phyloP scores from a whole-genome alignment of 148 eudicot species.

The Mesembryanthemum crystallinum region DNA sequence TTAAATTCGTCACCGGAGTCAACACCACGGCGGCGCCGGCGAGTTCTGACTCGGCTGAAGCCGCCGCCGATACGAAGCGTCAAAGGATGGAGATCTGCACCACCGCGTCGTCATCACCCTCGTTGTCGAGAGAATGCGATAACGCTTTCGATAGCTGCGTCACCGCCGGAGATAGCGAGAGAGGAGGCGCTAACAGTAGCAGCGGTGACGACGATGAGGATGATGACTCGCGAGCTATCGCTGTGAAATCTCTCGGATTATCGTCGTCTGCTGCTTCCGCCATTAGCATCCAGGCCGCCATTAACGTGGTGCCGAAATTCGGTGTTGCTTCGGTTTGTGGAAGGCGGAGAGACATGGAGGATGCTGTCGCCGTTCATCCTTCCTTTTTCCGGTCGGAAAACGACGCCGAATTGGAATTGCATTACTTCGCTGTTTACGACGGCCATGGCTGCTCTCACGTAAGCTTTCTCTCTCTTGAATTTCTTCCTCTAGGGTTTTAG shows the following conservation, averaged over 20 bases:
- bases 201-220: background rate
- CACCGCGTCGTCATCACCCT: slow-evolving; percentile 13
- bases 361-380: slow-evolving; percentile 65
- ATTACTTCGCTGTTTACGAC: slow-evolving; percentile 76
- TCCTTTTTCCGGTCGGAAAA: slow-evolving; percentile 31
- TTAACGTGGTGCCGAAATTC: slow-evolving; percentile 42
- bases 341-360: slow-evolving; percentile 74
- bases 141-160: slow-evolving; percentile 19
- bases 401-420: slow-evolving; percentile 22
- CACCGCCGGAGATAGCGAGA: background rate
- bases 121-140: slow-evolving; percentile 26
- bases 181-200: background rate
- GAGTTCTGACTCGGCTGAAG: slow-evolving; percentile 9
- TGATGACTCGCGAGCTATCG: background rate
- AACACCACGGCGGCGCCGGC: background rate
- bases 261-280: background rate
- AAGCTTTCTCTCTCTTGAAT: background rate
- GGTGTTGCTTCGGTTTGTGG: slow-evolving; percentile 75
- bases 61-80: slow-evolving; percentile 37
- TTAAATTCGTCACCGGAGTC: slow-evolving; percentile 30
- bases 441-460: slow-evolving; percentile 93
- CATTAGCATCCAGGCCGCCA: background rate
- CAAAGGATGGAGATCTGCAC: slow-evolving; percentile 27
- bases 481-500: background rate
- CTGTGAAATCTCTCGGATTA: slow-evolving; percentile 6